Evolutionary conservation across 1,139 yeast genomes (phyloP).

Genomic region (Hanseniaspora gamundiae): DNA sequence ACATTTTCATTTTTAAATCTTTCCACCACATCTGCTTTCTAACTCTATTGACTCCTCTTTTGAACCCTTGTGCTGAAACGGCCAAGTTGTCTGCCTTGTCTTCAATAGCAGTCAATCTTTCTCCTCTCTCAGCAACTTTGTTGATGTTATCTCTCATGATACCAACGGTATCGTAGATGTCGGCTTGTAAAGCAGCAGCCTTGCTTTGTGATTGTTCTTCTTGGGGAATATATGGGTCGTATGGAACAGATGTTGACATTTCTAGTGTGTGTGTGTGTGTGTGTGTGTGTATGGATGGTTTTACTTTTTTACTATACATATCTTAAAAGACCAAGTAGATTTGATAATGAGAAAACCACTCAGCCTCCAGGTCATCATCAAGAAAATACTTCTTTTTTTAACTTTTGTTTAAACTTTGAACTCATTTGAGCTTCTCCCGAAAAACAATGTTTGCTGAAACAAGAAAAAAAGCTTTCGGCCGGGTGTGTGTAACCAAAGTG

Average conservation of each 20-base stretch:
- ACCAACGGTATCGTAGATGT: constrained; percentile 94
- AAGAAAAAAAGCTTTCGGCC: too few species aligned
- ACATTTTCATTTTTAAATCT: constrained; percentile 92
- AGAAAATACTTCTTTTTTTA: background rate
- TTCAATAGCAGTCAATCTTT: constrained; percentile 83
- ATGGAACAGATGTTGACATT: constrained; percentile 78
- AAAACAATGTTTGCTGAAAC: too few species aligned
- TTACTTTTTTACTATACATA: too few species aligned
- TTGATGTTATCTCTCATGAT: constrained; percentile 96
- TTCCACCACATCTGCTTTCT: constrained; percentile 99
- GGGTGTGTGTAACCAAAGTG: too few species aligned
- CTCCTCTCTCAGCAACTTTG: constrained; percentile 90
- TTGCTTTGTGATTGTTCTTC: constrained; percentile 44
- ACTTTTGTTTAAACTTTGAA: background rate
- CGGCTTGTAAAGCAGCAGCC: constrained; percentile 82
- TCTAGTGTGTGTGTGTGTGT: background rate
- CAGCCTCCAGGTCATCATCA: background rate
- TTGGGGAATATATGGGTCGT: constrained; percentile 74
- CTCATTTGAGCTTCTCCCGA: too few species aligned
- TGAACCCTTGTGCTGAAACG: constrained; percentile 88
- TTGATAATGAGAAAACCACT: too few species aligned
- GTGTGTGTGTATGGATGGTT: background rate
- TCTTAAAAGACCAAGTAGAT: too few species aligned
- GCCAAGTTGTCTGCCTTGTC: constrained; percentile 92
- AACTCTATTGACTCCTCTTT: constrained; percentile 93